Base-by-base conservation (phyloP, 2,329 filamentous ascomycete genomes). In the Lachnellula hyalina region DNA sequence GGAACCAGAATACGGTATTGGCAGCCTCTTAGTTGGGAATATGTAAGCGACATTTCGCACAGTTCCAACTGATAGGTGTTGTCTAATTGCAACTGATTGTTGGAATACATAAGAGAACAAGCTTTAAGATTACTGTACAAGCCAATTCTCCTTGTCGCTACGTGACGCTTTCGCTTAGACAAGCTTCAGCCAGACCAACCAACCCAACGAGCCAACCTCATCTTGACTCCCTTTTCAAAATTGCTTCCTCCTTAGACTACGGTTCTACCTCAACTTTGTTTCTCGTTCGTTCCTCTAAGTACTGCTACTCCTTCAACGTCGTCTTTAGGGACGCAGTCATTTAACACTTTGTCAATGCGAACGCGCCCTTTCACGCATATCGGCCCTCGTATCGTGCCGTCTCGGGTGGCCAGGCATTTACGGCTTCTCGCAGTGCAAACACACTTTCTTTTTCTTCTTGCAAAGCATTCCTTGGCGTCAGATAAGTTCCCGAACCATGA, bases 361-460 rank as follows among this genome's bases (percentile, higher is more conserved):
- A 65, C 0, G 92, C 83, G 21, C 84, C 80, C n/a, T 77, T 80
- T 68, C 90, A 94, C 71, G 79, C 82, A 60, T 89, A 84, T 67
- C 78, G 82, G 0, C 89, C 89, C 72, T 94, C 93, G 68, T 94
- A 94, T 60, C 73, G 74, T 11, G 80, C 79, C 15, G 93, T 88
- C 70, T 89, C 84, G 38, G 85, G 81, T 1, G 85, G 87, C 89
- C 89, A 94, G 67, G 87, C 92, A 23, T 88, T 75, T 4, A 94
- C 73, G 2, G 87, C 89, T 61, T 84, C 88, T 1, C 88, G 89
- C 63, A 94, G 69, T 17, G 88, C 70, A 0, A 89, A 88, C 0
- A 89, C 87, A 1, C 92, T 88, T 66, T 87, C 88, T 17, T 84
- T 84, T 54, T 85, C 81, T 2, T 75, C 74, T 61, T 77, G 78